These are phyloP conservation scores for Trypethelium eluteriae DNA, from an alignment of 495 filamentous ascomycete species.

Conservation along the genomic window DNA sequence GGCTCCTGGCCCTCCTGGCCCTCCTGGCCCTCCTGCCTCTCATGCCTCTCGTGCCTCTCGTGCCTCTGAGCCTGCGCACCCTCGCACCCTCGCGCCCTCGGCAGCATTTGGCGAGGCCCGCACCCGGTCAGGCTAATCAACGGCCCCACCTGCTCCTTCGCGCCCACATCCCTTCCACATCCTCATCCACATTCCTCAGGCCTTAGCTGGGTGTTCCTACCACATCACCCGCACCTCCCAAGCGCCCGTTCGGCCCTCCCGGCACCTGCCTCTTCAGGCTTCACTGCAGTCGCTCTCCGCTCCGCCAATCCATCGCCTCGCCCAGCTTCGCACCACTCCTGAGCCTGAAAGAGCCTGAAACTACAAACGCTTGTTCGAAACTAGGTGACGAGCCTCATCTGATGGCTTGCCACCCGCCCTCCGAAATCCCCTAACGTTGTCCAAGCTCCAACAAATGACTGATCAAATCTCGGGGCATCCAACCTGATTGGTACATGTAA, in stretches of 20 bases:
- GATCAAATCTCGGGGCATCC: background rate
- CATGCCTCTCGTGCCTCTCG: no score
- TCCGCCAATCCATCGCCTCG: constrained; percentile 5
- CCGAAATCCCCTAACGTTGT: background rate
- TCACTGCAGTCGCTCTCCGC: constrained; percentile 3
- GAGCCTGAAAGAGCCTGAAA: background rate
- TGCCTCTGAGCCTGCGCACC: no score
- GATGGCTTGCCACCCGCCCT: constrained; percentile 6
- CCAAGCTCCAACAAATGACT: background rate
- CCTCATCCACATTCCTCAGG: no score
- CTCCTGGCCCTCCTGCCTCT: no score
- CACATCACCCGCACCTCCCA: no score
- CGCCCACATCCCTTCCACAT: background rate
- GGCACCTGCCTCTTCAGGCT: background rate
- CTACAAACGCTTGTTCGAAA: background rate
- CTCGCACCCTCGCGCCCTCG: no score
- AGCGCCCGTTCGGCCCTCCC: background rate
- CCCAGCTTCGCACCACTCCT: background rate
- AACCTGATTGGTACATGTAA: background rate
- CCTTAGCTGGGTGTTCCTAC: no score
- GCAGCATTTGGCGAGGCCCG: background rate
- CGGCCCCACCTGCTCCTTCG: constrained; percentile 4
- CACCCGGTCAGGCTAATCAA: background rate
- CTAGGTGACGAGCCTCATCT: constrained; percentile 5
- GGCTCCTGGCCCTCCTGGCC: no score